Conservation (phyloP, 768 basidiomycete genomes). For the Boletus barrowsii region DNA sequence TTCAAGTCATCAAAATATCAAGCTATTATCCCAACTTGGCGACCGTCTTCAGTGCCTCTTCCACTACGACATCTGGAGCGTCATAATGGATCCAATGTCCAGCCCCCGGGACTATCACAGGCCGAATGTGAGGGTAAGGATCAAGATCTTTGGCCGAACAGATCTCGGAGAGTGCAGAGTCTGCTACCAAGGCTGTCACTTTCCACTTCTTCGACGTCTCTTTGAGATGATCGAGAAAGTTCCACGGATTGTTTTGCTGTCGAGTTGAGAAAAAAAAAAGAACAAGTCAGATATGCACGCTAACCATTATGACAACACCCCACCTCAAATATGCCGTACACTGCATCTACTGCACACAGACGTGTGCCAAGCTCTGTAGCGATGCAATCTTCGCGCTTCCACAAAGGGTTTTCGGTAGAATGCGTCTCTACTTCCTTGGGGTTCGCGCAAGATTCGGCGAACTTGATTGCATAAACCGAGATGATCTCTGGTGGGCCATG, state of each 20-base stretch:
- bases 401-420: slow-evolving; percentile 10
- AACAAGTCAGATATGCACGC: no score
- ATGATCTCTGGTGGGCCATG: not conserved
- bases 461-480: not conserved
- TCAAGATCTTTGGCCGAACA: slow-evolving; percentile 7
- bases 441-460: not conserved
- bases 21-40: slow-evolving; percentile 1
- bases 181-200: slow-evolving; percentile 13
- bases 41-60: slow-evolving; percentile 16
- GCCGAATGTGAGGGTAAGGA: slow-evolving; percentile 14
- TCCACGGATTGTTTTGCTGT: slow-evolving; percentile 20
- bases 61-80: slow-evolving; percentile 20
- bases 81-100: slow-evolving; percentile 28
- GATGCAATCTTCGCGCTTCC: slow-evolving; percentile 7
- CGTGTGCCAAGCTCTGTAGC: slow-evolving; percentile 11
- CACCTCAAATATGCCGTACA: not conserved
- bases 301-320: not conserved
- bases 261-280: no score
- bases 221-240: slow-evolving; percentile 7
- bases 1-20: no score
- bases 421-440: not conserved
- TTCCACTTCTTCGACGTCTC: slow-evolving; percentile 9
- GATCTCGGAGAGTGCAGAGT: slow-evolving; percentile 5
- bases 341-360: slow-evolving; percentile 7
- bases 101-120: slow-evolving; percentile 9